Percentiles rank a stretch among this genome's conserved stretches.
These are phyloP conservation scores for Rhypophila decipiens DNA, from an alignment of 495 filamentous ascomycete species.

Conservation along the genomic window DNA sequence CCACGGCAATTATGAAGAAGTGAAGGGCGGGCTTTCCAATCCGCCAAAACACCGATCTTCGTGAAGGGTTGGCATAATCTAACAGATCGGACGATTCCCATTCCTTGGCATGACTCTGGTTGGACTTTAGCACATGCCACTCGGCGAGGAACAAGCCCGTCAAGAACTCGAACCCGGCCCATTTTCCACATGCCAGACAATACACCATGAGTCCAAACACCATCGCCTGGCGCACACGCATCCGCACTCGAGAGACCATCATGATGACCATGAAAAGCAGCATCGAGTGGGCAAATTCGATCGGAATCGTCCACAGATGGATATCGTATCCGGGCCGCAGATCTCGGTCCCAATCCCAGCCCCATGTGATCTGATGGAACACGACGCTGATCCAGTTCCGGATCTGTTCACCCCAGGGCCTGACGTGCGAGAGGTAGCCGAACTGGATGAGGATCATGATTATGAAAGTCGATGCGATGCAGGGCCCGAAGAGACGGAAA, in stretches of 20 bases:
- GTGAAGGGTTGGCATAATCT: background rate
- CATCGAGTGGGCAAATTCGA: constrained; percentile 59
- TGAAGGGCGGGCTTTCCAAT: constrained; percentile 12
- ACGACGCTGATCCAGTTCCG: constrained; percentile 44
- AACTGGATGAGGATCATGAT: constrained; percentile 49
- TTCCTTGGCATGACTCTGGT: constrained; percentile 12
- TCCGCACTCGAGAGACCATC: constrained; percentile 44
- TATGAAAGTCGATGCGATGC: constrained; percentile 48
- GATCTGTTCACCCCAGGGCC: constrained; percentile 34
- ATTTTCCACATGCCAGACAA: constrained; percentile 52
- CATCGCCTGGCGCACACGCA: constrained; percentile 39
- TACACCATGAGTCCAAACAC: constrained; percentile 45
- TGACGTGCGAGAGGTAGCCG: constrained; percentile 34
- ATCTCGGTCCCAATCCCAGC: constrained; percentile 48
- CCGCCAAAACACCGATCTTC: background rate
- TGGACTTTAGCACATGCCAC: constrained; percentile 33
- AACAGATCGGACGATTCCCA: constrained; percentile 9
- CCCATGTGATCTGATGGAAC: constrained; percentile 41
- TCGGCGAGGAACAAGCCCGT: constrained; percentile 56
- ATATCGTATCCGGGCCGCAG: constrained; percentile 52
- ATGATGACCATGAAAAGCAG: constrained; percentile 54
- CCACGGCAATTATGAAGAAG: constrained; percentile 25
- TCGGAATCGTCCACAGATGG: constrained; percentile 62
- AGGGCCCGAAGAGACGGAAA: constrained; percentile 58
- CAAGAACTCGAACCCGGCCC: constrained; percentile 56